Base-by-base conservation (phyloP, 345 rosid genomes). In the Boechera divaricarpa region DNA sequence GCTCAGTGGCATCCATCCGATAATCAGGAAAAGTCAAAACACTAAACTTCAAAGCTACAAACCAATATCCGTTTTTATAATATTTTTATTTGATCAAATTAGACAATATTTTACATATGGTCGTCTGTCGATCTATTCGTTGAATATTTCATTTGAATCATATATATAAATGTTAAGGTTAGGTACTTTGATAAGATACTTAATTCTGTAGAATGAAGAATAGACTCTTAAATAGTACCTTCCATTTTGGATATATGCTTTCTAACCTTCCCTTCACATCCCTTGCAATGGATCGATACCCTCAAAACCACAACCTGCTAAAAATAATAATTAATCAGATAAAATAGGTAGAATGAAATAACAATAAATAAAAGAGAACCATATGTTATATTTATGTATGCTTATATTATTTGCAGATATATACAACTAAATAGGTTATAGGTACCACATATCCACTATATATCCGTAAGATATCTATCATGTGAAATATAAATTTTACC, bases 221-320 rank as follows among this genome's bases (percentile, higher is more conserved):
- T 35, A 57, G 35, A 65, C 41, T 63, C 24, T 52, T 44, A 21
- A 21, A 21, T 21, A 13, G 85, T 48, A 80, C 98, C 98, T 90
- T 94, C 92, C 93, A 94, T 94, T 87, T 87, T 94, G 61, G 97
- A 87, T 62, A 94, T 83, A 72, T 94, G 97, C 63, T 87, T 94
- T 80, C 92, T 82, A 36, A 94, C 89, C 85, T 92, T 94, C 76
- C 91, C 94, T 87, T 94, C 98, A 77, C 98, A 94, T 10, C 97
- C 98, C 77, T 89, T 89, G 90, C 98, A 94, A 70, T 94, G 94
- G 62, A 94, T 90, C 51, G 98, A 89, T 59, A 94, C 95, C 83
- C 87, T 83, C 82, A 94, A 83, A 61, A 92, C 92, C 73, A 94
- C 98, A 57, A 94, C 92, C 97, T 91, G 80, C 62, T 44, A 72